Evolutionary conservation across 2,329 filamentous ascomycete genomes (phyloP).

Genomic region (Apiospora saccharicola): DNA sequence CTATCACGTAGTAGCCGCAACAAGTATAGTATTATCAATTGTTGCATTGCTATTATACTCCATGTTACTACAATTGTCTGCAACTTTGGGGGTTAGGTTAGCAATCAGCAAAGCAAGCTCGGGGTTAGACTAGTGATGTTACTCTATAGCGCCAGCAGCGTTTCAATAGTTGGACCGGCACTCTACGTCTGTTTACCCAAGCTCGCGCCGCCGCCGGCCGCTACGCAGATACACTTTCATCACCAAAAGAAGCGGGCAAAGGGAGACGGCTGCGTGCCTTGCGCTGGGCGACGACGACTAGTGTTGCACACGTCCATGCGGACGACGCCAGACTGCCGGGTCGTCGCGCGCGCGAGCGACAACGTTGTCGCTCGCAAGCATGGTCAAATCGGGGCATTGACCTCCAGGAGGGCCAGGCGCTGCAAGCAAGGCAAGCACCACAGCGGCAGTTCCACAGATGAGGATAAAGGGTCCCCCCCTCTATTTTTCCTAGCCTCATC

Average conservation of each 20-base stretch:
- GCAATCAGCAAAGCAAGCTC: background rate
- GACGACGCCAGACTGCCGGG: constrained; percentile 5
- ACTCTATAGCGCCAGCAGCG: constrained; percentile 7
- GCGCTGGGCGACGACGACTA: background rate
- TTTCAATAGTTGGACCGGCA: background rate
- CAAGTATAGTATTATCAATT: background rate
- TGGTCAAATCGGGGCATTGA: constrained; percentile 2
- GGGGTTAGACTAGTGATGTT: background rate
- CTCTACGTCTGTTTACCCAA: background rate
- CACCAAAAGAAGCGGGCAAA: background rate
- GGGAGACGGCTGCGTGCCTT: background rate
- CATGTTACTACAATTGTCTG: background rate
- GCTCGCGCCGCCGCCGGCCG: background rate
- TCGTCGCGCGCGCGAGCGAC: background rate
- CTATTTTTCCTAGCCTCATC: background rate
- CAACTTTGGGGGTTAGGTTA: background rate
- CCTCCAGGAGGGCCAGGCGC: background rate
- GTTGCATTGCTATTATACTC: background rate
- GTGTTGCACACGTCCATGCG: background rate
- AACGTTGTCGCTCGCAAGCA: background rate
- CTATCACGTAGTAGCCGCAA: background rate
- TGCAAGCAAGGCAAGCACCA: background rate
- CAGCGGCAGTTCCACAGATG: background rate
- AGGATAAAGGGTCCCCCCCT: background rate
- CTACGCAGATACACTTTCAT: background rate